Percentiles rank a stretch among this genome's conserved stretches.
phyloP scores from a whole-genome alignment of 352 stramenopile genomes.

The Pythium angustatum region DNA sequence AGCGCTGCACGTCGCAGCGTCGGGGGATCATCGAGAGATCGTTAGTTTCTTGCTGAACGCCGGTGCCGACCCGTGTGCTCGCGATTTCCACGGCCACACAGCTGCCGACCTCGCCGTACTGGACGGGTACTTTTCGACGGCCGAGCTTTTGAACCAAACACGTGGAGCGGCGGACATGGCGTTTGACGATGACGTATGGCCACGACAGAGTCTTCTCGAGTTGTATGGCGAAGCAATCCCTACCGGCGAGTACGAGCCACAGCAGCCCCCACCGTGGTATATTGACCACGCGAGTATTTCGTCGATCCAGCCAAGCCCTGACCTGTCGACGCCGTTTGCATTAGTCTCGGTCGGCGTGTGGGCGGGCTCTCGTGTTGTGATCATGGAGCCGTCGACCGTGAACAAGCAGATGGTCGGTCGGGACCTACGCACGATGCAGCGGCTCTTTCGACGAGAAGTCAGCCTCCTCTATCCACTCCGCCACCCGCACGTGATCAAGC shows the following conservation, averaged over 20 bases:
- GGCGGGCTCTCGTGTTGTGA: neutral
- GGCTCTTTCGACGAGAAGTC: neutral
- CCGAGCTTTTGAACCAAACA: neutral
- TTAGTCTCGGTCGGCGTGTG: neutral
- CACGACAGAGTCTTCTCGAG: neutral
- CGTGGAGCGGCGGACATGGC: neutral
- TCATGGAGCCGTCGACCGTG: neutral
- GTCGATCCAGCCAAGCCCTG: neutral
- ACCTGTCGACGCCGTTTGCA: neutral
- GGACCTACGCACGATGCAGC: neutral
- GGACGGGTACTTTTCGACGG: neutral
- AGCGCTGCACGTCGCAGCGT: neutral
- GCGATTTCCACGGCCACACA: conserved; percentile 7
- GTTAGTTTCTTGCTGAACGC: neutral
- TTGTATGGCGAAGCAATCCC: conserved; percentile 1
- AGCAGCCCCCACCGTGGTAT: too few relatives aligned
- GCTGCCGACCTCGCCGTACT: neutral
- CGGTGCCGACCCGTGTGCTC: neutral
- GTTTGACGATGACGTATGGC: neutral
- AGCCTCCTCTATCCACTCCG: neutral
- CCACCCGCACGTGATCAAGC: conserved; percentile 10
- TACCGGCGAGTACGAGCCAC: too few relatives aligned
- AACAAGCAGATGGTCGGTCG: neutral
- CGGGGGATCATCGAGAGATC: neutral
- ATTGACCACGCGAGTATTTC: too few relatives aligned